Evolutionary conservation across 352 stramenopile genomes (phyloP), one percentile per base, ranked within the genome.

Genomic region (Saprolegnia parasitica): DNA sequence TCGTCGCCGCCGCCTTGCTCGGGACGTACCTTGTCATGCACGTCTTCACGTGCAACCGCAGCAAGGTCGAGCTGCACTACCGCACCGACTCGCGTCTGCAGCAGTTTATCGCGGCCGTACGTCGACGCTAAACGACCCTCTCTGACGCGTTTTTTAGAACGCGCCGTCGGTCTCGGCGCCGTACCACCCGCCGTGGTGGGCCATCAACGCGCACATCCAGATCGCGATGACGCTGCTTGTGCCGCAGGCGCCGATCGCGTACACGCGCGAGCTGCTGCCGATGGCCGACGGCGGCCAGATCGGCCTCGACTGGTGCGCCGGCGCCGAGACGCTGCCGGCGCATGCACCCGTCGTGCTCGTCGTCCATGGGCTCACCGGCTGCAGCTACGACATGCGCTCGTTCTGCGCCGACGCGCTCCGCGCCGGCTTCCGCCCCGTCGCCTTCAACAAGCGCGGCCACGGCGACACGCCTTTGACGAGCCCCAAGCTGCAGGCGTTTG

Each of bases 401-500:
- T 73, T 89, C 9, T 90, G 82, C 71, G 79, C 81, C 9, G 81
- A 89, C 54, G 85, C 85, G 16, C 62, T 90, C 26, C 26, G 55
- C 1, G 73, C 79, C 29, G 86, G 86, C 9, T 92, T 89, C 74
- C 81, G 86, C 2, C 84, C 86, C 5, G 86, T 94, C 9, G 86
- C 90, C 23, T 94, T 92, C 65, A 94, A 92, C 73, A 94, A 94
- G 75, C 79, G 86, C 56, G 86, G 86, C 11, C 86, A 94, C 37
- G 86, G 86, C 24, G 83, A 83, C 5, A 52, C 90, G 47, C 72
- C 74, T 50, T 77, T 93, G 26, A 26, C 79, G 16, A 91, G 82
- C 3, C 83, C 85, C 29, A 86, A 77, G 72, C 74, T 93, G 11
- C 85, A 93, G 64, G 73, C 62, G 20, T 93, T 93, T 72, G 85